phyloP scores from a whole-genome alignment of 805 yeast genomes.

The Ogataea neopini region DNA sequence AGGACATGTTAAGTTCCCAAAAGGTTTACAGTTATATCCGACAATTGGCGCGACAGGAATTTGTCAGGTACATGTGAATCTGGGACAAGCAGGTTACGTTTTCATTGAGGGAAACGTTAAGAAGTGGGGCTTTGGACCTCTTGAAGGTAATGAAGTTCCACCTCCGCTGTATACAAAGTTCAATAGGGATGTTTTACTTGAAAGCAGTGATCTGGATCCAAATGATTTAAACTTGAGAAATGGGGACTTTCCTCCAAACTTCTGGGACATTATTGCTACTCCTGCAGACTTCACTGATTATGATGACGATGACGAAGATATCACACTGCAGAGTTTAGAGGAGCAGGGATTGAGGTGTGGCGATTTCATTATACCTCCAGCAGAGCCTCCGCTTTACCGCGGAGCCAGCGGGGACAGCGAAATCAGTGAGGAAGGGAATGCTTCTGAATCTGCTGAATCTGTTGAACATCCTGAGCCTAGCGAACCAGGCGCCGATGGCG shows the following conservation, averaged over 20 bases:
- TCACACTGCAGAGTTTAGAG: conserved; percentile 30
- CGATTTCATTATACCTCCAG: conserved; percentile 22
- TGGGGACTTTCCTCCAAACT: conserved; percentile 57
- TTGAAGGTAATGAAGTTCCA: conserved; percentile 84
- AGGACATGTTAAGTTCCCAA: conserved; percentile 75
- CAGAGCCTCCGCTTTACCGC: conserved; percentile 18
- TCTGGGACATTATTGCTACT: conserved; percentile 42
- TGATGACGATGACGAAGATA: conserved; percentile 30
- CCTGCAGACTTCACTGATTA: conserved; percentile 37
- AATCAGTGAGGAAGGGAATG: not conserved
- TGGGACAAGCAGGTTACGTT: conserved; percentile 89
- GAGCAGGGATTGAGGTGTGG: conserved; percentile 23
- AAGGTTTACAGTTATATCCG: conserved; percentile 75
- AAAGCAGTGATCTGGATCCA: conserved; percentile 54
- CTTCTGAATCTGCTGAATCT: not conserved
- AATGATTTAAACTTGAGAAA: conserved; percentile 41
- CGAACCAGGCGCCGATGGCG: not conserved
- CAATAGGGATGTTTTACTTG: conserved; percentile 75
- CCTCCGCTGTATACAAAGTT: conserved; percentile 91
- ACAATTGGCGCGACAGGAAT: conserved; percentile 82
- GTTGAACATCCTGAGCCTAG: not conserved
- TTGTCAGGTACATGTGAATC: conserved; percentile 84
- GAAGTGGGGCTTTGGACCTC: conserved; percentile 94
- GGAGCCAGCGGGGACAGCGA: not conserved
- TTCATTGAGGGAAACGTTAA: conserved; percentile 91